phyloP scores from a whole-genome alignment of 306 rosid species.

The Datisca glomerata region DNA sequence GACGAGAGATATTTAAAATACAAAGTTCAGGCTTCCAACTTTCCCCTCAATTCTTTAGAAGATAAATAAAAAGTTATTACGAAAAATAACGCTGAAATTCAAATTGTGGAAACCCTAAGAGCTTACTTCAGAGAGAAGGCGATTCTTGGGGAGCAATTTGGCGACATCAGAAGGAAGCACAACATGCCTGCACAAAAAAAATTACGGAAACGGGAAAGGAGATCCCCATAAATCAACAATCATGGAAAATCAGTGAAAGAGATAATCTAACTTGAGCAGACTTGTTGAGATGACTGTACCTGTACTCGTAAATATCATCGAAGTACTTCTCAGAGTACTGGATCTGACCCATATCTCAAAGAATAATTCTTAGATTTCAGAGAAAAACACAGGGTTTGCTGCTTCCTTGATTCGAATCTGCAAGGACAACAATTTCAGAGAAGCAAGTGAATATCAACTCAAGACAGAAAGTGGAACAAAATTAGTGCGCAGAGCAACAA shows the following conservation, averaged over 20 bases:
- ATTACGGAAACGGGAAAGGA: not conserved
- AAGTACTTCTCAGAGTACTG: slow-evolving; percentile 86
- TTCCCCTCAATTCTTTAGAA: too few species aligned
- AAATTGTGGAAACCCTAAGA: not conserved
- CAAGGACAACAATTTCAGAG: too few species aligned
- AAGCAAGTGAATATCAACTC: too few species aligned
- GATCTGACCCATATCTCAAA: slow-evolving; percentile 99
- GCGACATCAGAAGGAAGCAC: slow-evolving; percentile 91
- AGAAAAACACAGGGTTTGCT: too few species aligned
- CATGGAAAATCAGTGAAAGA: not conserved
- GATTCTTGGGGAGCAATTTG: slow-evolving; percentile 81
- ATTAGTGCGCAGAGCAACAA: too few species aligned
- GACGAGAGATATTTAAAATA: not conserved
- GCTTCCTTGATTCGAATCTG: too few species aligned
- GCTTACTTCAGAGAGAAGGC: slow-evolving; percentile 79
- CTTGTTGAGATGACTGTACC: slow-evolving; percentile 38
- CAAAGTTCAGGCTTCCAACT: too few species aligned
- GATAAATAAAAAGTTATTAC: too few species aligned
- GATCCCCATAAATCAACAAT: not conserved
- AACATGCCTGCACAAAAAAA: slow-evolving; percentile 51
- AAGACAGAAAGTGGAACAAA: too few species aligned
- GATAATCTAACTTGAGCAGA: too few species aligned
- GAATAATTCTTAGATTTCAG: too few species aligned
- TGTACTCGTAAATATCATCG: slow-evolving; percentile 72
- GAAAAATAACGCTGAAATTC: too few species aligned